A percentile compares a stretch with the other conserved stretches of the same genome.
These are phyloP conservation scores for Paraconiothyrium brasiliense DNA, from an alignment of 2,329 filamentous ascomycete species.

Conservation along the genomic window DNA sequence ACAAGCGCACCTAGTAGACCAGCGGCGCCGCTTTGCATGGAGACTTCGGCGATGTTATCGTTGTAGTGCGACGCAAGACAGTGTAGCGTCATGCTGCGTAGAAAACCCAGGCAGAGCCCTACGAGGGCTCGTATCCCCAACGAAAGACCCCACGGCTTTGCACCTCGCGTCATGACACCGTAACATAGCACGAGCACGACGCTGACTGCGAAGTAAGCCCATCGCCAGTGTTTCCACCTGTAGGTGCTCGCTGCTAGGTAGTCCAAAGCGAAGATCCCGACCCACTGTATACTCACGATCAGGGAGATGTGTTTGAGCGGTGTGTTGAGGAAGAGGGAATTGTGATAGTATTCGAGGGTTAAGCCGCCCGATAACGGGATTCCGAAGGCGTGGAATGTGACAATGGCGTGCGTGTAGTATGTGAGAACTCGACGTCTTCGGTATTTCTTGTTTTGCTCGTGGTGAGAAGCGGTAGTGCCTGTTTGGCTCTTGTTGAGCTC, in stretches of 20 bases:
- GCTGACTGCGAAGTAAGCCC: slow-evolving; percentile 2
- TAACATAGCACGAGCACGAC: slow-evolving; percentile 13
- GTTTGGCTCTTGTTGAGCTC: background rate
- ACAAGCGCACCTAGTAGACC: slow-evolving; percentile 28
- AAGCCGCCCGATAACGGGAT: slow-evolving; percentile 35
- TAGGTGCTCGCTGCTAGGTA: slow-evolving; percentile 17
- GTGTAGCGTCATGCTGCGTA: slow-evolving; percentile 24
- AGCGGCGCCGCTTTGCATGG: slow-evolving; percentile 38
- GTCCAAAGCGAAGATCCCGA: slow-evolving; percentile 24
- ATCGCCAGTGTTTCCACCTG: slow-evolving; percentile 6
- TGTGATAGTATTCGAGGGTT: slow-evolving; percentile 37
- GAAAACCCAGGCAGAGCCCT: slow-evolving; percentile 27
- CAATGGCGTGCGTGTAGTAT: slow-evolving; percentile 31
- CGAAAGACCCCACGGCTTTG: slow-evolving; percentile 1
- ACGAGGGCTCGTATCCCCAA: slow-evolving; percentile 27
- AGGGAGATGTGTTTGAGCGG: slow-evolving; percentile 21
- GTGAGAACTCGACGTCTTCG: slow-evolving; percentile 14
- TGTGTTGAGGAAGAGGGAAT: slow-evolving; percentile 10
- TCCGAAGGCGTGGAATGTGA: slow-evolving; percentile 38
- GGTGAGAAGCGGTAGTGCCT: background rate
- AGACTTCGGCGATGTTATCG: slow-evolving; percentile 43
- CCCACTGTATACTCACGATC: slow-evolving; percentile 25
- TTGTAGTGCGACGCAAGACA: slow-evolving; percentile 34
- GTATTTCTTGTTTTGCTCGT: slow-evolving; percentile 9
- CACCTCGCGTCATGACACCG: slow-evolving; percentile 2